Evolutionary conservation across 768 basidiomycete species (phyloP).

Genomic region (Paxillus rubicundulus): DNA sequence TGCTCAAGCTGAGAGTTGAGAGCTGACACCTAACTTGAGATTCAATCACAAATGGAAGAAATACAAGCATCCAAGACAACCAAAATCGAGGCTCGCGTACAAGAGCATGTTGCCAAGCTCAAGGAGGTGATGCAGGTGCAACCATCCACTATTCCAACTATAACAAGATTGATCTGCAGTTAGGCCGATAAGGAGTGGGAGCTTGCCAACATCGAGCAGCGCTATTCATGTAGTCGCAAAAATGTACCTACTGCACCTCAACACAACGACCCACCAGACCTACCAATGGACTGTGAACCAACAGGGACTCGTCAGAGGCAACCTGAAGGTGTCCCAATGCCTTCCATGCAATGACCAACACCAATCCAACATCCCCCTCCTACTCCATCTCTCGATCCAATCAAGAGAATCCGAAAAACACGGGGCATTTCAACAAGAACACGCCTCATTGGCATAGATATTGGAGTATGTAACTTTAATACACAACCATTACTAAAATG

Average conservation of each 20-base stretch:
- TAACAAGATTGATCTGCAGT: background rate
- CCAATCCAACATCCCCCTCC: background rate
- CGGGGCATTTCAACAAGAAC: background rate
- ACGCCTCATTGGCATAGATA: background rate
- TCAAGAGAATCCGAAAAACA: constrained; percentile 5
- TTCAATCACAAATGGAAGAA: too few relatives aligned
- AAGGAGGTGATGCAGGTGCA: background rate
- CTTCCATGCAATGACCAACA: background rate
- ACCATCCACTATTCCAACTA: background rate
- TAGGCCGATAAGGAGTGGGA: constrained; percentile 7
- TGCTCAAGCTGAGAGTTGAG: too few relatives aligned
- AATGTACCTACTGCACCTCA: background rate
- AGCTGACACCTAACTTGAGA: background rate
- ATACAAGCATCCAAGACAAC: too few relatives aligned
- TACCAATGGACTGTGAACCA: too few relatives aligned
- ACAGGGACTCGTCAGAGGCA: background rate
- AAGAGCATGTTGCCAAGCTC: background rate
- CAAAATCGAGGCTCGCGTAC: background rate
- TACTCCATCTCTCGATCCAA: background rate
- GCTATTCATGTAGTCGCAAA: background rate
- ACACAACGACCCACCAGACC: background rate
- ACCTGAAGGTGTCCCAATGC: background rate
- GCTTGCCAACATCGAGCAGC: constrained; percentile 10
- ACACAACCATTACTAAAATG: background rate
- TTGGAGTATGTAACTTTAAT: background rate